A percentile compares a stretch with the other conserved stretches of the same genome.
These are phyloP conservation scores for Rhodotorula sp. DNA, from an alignment of 1,284 basidiomycete species.

Conservation along the genomic window DNA sequence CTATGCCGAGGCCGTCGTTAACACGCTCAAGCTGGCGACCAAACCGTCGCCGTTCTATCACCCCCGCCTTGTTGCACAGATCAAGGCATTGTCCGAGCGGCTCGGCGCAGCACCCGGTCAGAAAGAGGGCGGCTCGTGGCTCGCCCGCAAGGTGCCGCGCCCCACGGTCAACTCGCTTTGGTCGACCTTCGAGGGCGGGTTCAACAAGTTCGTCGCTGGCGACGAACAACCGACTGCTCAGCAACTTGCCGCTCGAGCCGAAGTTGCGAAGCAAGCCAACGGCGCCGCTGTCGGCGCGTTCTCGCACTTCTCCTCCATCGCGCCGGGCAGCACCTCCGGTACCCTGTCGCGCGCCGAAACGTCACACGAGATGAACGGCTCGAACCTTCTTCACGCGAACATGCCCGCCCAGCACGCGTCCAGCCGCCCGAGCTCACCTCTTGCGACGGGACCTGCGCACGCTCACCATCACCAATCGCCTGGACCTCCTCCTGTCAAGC, in stretches of 20 bases:
- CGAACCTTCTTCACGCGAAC: slow-evolving; percentile 10
- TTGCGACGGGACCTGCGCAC: slow-evolving; percentile 12
- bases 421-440: slow-evolving; percentile 24
- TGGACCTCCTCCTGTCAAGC: slow-evolving; percentile 40
- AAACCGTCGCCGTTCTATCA: slow-evolving; percentile 68
- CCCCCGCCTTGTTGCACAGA: slow-evolving; percentile 66
- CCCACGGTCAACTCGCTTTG: slow-evolving; percentile 90
- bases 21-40: slow-evolving; percentile 56
- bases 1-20: slow-evolving; percentile 89
- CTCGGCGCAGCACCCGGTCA: slow-evolving; percentile 67
- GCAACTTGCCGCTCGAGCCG: slow-evolving; percentile 40
- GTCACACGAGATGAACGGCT: slow-evolving; percentile 39
- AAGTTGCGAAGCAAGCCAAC: slow-evolving; percentile 45
- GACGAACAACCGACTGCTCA: slow-evolving; percentile 58
- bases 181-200: slow-evolving; percentile 87
- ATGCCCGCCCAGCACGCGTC: slow-evolving; percentile 22
- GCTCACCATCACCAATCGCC: slow-evolving; percentile 18
- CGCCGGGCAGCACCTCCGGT: slow-evolving; percentile 58
- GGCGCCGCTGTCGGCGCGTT: slow-evolving; percentile 69
- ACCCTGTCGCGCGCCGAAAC: slow-evolving; percentile 47
- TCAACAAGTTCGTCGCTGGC: slow-evolving; percentile 95
- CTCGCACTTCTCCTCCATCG: slow-evolving; percentile 90
- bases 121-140: slow-evolving; percentile 75
- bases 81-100: slow-evolving; percentile 78
- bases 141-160: slow-evolving; percentile 68